A percentile compares a stretch with the other conserved stretches of the same genome.
These are phyloP conservation scores for Kalmanozyma brasiliensis DNA, from an alignment of 1,284 basidiomycete genomes.

Conservation along the genomic window DNA sequence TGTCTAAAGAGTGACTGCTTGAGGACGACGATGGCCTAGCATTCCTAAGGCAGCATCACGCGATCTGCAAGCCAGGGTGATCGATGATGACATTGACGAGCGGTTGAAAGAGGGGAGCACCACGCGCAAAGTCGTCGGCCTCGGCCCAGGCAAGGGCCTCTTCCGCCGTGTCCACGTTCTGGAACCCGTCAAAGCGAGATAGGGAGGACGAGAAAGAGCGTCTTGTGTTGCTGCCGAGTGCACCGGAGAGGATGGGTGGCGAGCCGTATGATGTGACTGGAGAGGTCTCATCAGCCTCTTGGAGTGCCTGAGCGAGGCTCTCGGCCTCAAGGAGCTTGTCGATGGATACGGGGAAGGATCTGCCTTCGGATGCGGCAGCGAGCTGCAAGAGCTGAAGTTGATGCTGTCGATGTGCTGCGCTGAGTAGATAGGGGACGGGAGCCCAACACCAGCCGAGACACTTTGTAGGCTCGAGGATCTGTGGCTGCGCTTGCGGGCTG, in stretches of 20 bases:
- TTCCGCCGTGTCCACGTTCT: conserved; percentile 3
- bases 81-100: conserved; percentile 44
- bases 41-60: background rate
- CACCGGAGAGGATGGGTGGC: conserved; percentile 6
- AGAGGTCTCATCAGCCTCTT: conserved; percentile 23
- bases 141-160: conserved; percentile 43
- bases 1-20: background rate
- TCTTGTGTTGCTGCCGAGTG: background rate
- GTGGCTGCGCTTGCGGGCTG: conserved; percentile 11
- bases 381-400: conserved; percentile 34
- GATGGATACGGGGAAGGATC: conserved; percentile 44
- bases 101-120: conserved; percentile 46
- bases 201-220: conserved; percentile 10
- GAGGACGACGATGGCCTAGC: background rate
- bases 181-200: background rate
- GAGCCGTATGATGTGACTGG: conserved; percentile 5
- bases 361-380: conserved; percentile 27
- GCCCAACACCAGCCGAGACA: conserved; percentile 65
- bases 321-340: conserved; percentile 48
- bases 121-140: conserved; percentile 52
- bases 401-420: conserved; percentile 29
- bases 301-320: conserved; percentile 37
- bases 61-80: conserved; percentile 17
- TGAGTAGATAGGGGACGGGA: conserved; percentile 39
- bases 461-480: conserved; percentile 61